Evolutionary conservation across 2,329 filamentous ascomycete genomes (phyloP), one percentile per base, ranked within the genome.

Genomic region (Penicillium griseofulvum): DNA sequence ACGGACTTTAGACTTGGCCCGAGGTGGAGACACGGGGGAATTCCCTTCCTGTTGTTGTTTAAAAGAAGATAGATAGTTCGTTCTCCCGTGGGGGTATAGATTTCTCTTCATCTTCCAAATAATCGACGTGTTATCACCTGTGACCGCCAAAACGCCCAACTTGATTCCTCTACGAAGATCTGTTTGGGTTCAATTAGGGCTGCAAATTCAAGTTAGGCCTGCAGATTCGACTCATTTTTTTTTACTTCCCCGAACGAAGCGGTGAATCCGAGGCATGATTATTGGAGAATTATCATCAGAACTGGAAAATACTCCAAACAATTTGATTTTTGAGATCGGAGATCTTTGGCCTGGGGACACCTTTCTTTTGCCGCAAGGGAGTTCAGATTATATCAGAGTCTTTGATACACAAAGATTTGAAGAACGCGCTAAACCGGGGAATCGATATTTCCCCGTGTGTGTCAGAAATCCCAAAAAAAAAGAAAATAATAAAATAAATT

Each of bases 251-350:
- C 28, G 36, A 48, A 41, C 6, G 37, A 46, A 55, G 54, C 57
- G 54, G 57, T 59, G 47, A 48, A 58, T 49, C 36, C 33, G 19
- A 46, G 29, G 29, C 22, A 39, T 33, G 24, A 46, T 31, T 34
- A 46, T 52, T 55, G 39, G 47, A 17, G 19, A 39, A 52, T 55
- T 38, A 4, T 12, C 19, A 45, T 45, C 19, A 5, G 17, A 36
- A 52, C 39, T 45, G 29, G 12, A 6, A 46, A 22, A 24, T n/a
- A 43, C 22, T 36, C 24, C 47, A 56, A 37, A 57, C 54, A 57
- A 57, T 55, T 50, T 28, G 50, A 57, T 59, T 54, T 54, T 55
- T 49, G 28, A 52, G 49, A 41, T 44, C 24, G 37, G 33, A 50
- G 48, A 50, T 50, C 19, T 48, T 29, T 22, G 24, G 8, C 44